A percentile compares a stretch with the other conserved stretches of the same genome.
Evolutionary conservation across 139 green algal species (phyloP).

Genomic region (Chlamydomonas asymmetrica): DNA sequence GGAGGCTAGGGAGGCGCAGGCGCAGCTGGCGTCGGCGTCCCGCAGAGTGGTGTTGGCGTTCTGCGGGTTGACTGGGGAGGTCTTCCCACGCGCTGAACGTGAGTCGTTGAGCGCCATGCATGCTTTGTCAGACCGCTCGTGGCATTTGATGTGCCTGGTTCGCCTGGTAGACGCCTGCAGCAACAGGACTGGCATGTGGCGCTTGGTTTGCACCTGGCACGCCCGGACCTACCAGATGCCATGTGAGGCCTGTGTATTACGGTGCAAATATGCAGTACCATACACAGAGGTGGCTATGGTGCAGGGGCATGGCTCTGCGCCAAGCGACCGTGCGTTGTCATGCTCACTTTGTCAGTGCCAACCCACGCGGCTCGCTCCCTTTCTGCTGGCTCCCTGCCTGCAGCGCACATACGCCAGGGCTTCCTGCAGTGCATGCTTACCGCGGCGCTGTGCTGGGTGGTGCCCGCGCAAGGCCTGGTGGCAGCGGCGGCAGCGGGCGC

Average conservation of each 20-base stretch:
- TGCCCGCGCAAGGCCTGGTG: constrained; percentile 42
- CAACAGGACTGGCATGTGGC: too few species aligned
- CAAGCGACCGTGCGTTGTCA: too few species aligned
- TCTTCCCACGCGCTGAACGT: constrained; percentile 64
- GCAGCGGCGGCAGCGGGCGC: constrained; percentile 35
- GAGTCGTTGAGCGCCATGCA: background rate
- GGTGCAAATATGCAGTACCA: background rate
- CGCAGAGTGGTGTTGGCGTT: constrained; percentile 73
- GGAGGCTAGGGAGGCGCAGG: background rate
- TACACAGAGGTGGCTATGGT: background rate
- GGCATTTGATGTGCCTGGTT: too few species aligned
- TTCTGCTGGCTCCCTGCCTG: background rate
- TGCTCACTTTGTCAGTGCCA: background rate
- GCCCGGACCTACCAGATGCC: background rate
- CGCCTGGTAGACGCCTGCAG: too few species aligned
- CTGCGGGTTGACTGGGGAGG: constrained; percentile 63
- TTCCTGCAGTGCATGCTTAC: constrained; percentile 64
- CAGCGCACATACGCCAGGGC: constrained; percentile 12
- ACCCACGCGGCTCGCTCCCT: background rate
- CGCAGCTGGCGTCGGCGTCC: constrained; percentile 38
- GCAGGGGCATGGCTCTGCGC: too few species aligned
- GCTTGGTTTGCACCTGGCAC: background rate
- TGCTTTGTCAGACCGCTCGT: too few species aligned
- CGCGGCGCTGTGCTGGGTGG: constrained; percentile 54
- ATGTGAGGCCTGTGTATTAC: background rate